phyloP scores from a whole-genome alignment of 1,139 yeast genomes.

The Komagataea norvegica region DNA sequence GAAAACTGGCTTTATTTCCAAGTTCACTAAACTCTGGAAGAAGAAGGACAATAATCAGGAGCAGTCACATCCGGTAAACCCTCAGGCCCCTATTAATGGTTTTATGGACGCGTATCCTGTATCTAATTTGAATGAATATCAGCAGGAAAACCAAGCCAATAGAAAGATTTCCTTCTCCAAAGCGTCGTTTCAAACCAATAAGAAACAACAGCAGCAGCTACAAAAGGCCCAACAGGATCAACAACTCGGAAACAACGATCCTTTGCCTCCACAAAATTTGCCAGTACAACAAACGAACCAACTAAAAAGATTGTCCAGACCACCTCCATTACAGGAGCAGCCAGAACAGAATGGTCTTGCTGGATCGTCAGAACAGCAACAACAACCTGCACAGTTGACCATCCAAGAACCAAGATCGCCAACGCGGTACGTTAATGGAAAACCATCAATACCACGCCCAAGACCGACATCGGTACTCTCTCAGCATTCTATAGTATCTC shows the following conservation, averaged over 20 bases:
- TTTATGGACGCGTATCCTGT: no score
- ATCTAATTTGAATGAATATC: not conserved
- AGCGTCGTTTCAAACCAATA: not conserved
- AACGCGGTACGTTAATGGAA: constrained; percentile 7
- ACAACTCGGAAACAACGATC: no score
- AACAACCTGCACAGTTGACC: constrained; percentile 10
- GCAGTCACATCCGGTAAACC: no score
- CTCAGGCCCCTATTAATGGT: no score
- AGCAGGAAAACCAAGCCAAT: not conserved
- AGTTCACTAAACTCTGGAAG: constrained; percentile 23
- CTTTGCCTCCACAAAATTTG: no score
- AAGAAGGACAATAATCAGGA: constrained; percentile 14
- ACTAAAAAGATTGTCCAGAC: no score
- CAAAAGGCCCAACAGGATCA: constrained; percentile 2
- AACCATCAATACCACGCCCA: constrained; percentile 27
- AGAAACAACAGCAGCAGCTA: constrained; percentile 3
- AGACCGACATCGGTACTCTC: constrained; percentile 68
- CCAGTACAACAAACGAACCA: no score
- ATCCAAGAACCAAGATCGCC: constrained; percentile 24
- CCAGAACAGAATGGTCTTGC: no score
- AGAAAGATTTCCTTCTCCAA: not conserved
- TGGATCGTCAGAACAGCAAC: no score
- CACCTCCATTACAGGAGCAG: not conserved
- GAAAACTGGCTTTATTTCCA: constrained; percentile 20
- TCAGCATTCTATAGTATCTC: constrained; percentile 44